Conservation (phyloP, 768 basidiomycete species). For the Pholiota conissans region DNA sequence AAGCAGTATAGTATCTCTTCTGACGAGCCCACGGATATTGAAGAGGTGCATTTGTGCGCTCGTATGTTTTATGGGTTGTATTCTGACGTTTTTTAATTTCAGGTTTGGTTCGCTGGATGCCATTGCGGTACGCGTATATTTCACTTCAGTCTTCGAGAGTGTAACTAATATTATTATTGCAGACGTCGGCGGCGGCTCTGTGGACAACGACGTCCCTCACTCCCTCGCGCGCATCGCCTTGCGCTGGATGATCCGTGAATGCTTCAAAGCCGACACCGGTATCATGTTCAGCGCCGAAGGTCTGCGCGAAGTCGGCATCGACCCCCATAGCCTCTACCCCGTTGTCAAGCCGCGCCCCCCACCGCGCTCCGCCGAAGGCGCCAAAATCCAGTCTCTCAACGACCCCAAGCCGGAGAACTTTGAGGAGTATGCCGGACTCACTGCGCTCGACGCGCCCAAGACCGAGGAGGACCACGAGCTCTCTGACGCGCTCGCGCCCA, state of each 20-base stretch:
- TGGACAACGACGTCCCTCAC: constrained; percentile 37
- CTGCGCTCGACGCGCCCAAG: not conserved
- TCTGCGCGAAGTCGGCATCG: constrained; percentile 40
- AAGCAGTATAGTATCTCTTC: not conserved
- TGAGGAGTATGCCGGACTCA: not conserved
- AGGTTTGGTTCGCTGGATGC: constrained; percentile 40
- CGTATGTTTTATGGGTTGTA: constrained; percentile 13
- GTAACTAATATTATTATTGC: not conserved
- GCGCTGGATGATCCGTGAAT: constrained; percentile 73
- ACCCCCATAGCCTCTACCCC: constrained; percentile 34
- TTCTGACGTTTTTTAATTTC: not conserved
- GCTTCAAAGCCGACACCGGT: constrained; percentile 55
- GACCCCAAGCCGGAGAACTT: constrained; percentile 2
- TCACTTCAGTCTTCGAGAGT: not conserved
- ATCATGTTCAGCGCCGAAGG: constrained; percentile 54
- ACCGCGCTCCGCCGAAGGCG: constrained; percentile 34
- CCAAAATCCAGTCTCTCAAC: constrained; percentile 23
- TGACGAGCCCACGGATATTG: constrained; percentile 33
- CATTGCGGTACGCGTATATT: constrained; percentile 37
- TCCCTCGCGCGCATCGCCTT: constrained; percentile 53
- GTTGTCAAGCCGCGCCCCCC: constrained; percentile 39
- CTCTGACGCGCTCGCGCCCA: constrained; percentile 41
- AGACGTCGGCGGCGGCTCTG: constrained; percentile 63
- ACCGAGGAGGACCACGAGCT: constrained; percentile 51
- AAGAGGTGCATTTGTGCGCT: constrained; percentile 36